These are phyloP conservation scores for Microglena sp. DNA, from an alignment of 139 green algal species.

Conservation along the genomic window DNA sequence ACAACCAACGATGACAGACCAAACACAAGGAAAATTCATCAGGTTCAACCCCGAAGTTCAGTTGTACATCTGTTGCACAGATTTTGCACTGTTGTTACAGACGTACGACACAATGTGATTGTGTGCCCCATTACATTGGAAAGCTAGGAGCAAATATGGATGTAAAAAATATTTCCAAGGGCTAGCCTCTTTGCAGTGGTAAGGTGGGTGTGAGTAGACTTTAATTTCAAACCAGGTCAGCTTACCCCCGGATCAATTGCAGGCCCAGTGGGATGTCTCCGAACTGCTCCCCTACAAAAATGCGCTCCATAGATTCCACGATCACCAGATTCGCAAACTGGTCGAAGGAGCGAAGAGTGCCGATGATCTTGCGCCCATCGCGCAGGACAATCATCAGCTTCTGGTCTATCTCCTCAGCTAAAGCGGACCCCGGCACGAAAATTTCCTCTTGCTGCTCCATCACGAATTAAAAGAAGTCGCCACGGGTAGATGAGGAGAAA, in stretches of 20 bases:
- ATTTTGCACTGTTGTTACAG: no score
- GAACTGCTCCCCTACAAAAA: conserved; percentile 68
- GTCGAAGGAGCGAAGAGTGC: conserved; percentile 53
- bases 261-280: conserved; percentile 66
- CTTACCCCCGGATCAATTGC: conserved; percentile 47
- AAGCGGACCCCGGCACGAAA: conserved; percentile 43
- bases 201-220: no score
- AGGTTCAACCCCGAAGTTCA: no score
- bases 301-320: conserved; percentile 56
- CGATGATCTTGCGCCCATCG: conserved; percentile 55
- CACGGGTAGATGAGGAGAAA: no score
- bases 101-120: conserved; percentile 15
- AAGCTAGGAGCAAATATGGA: background rate
- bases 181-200: background rate
- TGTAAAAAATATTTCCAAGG: background rate
- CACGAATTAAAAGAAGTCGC: no score
- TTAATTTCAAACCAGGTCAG: background rate
- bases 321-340: conserved; percentile 78
- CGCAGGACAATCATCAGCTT: conserved; percentile 52
- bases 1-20: no score
- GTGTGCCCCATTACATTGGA: background rate
- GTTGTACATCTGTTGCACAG: no score
- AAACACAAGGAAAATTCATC: no score
- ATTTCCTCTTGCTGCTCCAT: conserved; percentile 14
- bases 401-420: conserved; percentile 62